Base-by-base conservation (phyloP, 164 flowering plant species). In the Warburgia ugandensis region DNA sequence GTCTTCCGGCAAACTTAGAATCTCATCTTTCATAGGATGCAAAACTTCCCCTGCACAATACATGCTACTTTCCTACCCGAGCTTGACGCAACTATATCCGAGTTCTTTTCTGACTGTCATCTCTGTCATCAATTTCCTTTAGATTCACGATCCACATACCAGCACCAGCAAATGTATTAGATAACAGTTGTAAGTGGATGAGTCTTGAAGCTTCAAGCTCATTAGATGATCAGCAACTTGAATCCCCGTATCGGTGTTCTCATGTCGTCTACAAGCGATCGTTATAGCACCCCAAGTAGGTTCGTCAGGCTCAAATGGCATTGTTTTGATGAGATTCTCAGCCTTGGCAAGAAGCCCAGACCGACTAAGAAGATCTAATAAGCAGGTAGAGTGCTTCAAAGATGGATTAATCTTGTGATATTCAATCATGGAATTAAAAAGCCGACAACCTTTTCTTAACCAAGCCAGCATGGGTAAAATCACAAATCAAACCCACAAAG, bases 221-320 rank as follows among this genome's bases (percentile, higher is more conserved):
- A 78, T 49, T 16, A 89, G 48, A 57, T 62, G 76, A 64, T 86
- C 65, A 42, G 94, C 86, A 30, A 86, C 56, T 47, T 72, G 60
- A 47, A 74, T 45, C 31, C 73, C 91, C 78, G 75, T 72, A 54
- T 75, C 27, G 10, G 56, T 61, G 23, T 69, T 68, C 19, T 77
- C 74, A 58, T 78, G 74, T 11, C 51, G 77, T 63, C 67, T 72
- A 64, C 84, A 90, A 50, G 97, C 83, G 69, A 91, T 82, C 48
- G 84, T 35, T 27, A 90, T 50, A 55, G 94, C 73, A 43, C 83
- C 86, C 94, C 95, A 90, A 9, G 76, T 74, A 40, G 94, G 77
- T 64, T 90, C 97, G 74, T 90, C 97, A 22, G 89, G 86, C 59
- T 77, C 39, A 30, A 74, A 80, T 33, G 94, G 94, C 91, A 82